Evolutionary conservation across 2,329 filamentous ascomycete genomes (phyloP).

Genomic region (Ceratocystis destructans): DNA sequence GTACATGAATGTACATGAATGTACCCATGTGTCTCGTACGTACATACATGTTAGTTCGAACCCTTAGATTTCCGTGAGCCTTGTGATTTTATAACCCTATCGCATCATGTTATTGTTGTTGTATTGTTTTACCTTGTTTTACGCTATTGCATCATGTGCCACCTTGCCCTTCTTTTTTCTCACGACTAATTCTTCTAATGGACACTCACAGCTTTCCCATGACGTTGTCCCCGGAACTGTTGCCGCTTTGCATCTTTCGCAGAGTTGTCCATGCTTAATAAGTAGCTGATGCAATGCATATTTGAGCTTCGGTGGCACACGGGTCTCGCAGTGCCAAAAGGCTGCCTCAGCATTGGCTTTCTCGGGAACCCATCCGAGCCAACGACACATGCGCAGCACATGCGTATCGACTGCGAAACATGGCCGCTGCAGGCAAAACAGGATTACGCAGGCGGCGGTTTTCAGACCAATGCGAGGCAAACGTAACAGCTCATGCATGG

Average conservation of each 20-base stretch:
- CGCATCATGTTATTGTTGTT: no score
- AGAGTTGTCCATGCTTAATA: conserved; percentile 39
- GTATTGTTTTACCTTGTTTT: no score
- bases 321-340: conserved; percentile 40
- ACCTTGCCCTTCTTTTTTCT: not conserved
- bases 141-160: not conserved
- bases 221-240: conserved; percentile 47
- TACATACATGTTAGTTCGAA: no score
- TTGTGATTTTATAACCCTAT: not conserved
- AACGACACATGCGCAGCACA: conserved; percentile 38
- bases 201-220: conserved; percentile 9
- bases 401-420: conserved; percentile 47
- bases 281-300: conserved; percentile 43
- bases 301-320: conserved; percentile 39
- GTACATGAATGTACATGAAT: no score
- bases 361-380: conserved; percentile 43
- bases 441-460: conserved; percentile 42
- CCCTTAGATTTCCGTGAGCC: no score
- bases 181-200: not conserved
- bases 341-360: conserved; percentile 34
- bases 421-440: conserved; percentile 40
- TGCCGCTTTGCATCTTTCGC: conserved; percentile 31
- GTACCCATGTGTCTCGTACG: no score
- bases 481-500: conserved; percentile 37
- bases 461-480: conserved; percentile 44